A percentile compares a stretch with the other conserved stretches of the same genome.
These are phyloP conservation scores for Candida boleticola DNA, from an alignment of 805 yeast species.

Conservation along the genomic window DNA sequence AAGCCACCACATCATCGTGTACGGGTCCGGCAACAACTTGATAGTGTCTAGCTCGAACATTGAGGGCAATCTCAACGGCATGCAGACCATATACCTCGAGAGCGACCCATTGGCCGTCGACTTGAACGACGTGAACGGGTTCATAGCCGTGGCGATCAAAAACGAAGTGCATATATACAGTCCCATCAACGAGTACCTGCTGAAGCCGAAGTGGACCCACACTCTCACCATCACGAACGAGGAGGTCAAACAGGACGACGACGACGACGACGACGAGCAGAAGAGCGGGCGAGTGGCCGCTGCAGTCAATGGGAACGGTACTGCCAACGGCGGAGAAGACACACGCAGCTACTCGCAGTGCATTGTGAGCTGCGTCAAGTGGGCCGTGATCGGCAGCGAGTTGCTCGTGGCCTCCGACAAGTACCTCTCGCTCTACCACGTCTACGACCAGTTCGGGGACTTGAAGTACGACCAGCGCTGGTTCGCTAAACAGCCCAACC, in stretches of 20 bases:
- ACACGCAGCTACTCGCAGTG: slow-evolving; percentile 14
- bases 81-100: slow-evolving; percentile 77
- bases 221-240: slow-evolving; percentile 18
- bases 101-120: slow-evolving; percentile 66
- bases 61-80: slow-evolving; percentile 11
- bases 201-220: slow-evolving; percentile 46
- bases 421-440: slow-evolving; percentile 52
- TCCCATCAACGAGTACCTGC: slow-evolving; percentile 54
- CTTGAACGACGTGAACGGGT: slow-evolving; percentile 60
- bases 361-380: slow-evolving; percentile 47
- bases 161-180: slow-evolving; percentile 47
- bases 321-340: slow-evolving; percentile 5
- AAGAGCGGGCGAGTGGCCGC: slow-evolving; percentile 20
- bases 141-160: slow-evolving; percentile 50
- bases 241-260: background rate
- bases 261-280: background rate
- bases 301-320: slow-evolving; percentile 22
- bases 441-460: slow-evolving; percentile 46
- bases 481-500: slow-evolving; percentile 55
- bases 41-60: slow-evolving; percentile 40
- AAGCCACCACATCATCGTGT: slow-evolving; percentile 58
- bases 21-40: slow-evolving; percentile 86
- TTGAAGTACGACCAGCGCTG: slow-evolving; percentile 38
- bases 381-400: slow-evolving; percentile 57
- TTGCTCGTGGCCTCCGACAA: slow-evolving; percentile 56